Base-by-base conservation (phyloP, 2,329 filamentous ascomycete genomes). In the Phyllosticta paracitricarpa region DNA sequence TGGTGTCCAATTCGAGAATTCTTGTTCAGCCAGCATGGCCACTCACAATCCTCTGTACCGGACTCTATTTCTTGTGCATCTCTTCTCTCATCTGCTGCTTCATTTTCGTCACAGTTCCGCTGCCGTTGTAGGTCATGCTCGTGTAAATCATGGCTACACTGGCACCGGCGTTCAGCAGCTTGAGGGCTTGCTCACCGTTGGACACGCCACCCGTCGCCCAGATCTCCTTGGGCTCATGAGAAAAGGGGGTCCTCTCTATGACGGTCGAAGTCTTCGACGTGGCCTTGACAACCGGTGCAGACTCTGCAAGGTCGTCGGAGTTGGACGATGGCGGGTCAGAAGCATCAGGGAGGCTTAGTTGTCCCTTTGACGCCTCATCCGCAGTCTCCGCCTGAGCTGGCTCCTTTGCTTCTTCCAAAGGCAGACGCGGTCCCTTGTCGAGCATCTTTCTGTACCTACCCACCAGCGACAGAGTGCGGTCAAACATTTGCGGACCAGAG, bases 141-240 rank as follows among this genome's bases (percentile, higher is more conserved):
- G 94, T 99, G 73, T 97, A 97, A 58, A 96, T 81, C 85, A 96
- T 94, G 2, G 91, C 91, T 14, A 95, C 86, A 67, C 88, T 93
- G 0, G 94, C 94, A 8, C 94, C 94, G 0, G 92, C 91, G 66
- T 95, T 89, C 56, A 97, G 79, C 6, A 93, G 84, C 75, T 89
- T 81, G 14, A 89, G 77, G 8, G 91, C 95, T 76, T 97, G 88
- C 65, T 88, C 82, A 4, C 94, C 94, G 65, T 88, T 93, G 1
- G 89, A 94, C 70, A 99, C 93, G 19, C 94, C 94, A 0, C 94
- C 94, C 0, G 91, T 94, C 0, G 93, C 93, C 71, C 97, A 97
- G 63, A 99, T 88, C 58, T 91, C 86, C 76, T 96, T 96, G 56
- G 81, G 81, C 63, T 35, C n/a, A 2, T 59, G 59, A 33, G 28